Conservation (phyloP, 2,329 filamentous ascomycete species). For the Epichloe gansuensis region DNA sequence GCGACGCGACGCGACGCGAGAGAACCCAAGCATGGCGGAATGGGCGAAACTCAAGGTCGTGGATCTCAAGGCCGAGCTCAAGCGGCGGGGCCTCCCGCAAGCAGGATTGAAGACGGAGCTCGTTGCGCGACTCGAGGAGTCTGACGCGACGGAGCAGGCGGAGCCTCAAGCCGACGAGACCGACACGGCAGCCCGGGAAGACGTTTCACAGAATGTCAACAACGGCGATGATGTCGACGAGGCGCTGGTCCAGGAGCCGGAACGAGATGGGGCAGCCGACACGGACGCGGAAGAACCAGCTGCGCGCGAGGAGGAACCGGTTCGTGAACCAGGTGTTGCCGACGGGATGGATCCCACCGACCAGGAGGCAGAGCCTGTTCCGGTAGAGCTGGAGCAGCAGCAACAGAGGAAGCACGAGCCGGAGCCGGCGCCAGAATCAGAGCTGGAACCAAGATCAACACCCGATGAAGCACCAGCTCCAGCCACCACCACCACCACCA, state of each 20-base stretch:
- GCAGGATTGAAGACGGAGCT: slow-evolving; percentile 62
- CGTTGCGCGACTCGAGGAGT: slow-evolving; percentile 46
- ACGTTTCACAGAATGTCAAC: not conserved
- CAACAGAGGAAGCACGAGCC: not conserved
- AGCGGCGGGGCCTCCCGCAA: slow-evolving; percentile 55
- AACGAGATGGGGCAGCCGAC: not conserved
- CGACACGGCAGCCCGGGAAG: not conserved
- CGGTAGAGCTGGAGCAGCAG: not conserved
- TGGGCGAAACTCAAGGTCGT: slow-evolving; percentile 56
- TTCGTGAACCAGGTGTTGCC: not conserved
- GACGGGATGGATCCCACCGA: not conserved
- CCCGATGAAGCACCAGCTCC: not conserved
- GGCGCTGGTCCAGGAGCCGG: not conserved
- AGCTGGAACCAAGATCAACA: not conserved
- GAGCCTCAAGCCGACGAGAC: not conserved
- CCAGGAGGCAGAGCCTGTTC: not conserved
- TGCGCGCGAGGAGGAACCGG: not conserved
- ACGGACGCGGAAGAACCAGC: not conserved
- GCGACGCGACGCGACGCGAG: too few relatives aligned
- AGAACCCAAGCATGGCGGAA: slow-evolving; percentile 12
- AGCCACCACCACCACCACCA: not conserved
- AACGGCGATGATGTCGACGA: not conserved
- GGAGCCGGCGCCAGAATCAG: not conserved
- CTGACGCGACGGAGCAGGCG: slow-evolving; percentile 7
- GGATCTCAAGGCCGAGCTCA: slow-evolving; percentile 64